Evolutionary conservation across 371 early-diverging fungal species (phyloP), one percentile per base, ranked within the genome.

Genomic region (Vairimorpha necatrix): DNA sequence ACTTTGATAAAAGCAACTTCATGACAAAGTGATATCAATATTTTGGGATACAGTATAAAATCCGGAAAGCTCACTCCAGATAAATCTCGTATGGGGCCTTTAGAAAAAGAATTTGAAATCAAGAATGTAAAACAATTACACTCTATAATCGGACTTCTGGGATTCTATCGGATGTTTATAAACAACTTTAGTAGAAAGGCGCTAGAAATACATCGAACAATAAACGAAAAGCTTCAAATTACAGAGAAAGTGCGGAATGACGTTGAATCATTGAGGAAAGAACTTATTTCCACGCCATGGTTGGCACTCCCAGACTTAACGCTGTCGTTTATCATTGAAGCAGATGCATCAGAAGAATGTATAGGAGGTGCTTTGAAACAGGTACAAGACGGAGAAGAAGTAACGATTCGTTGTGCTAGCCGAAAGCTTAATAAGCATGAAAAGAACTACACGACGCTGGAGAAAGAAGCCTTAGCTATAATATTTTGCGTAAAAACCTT

Each of bases 271-370:
- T n/a, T 50, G 50, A 72, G 30, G 22, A n/a, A 50, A 50, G 28
- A 62, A 42, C 28, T 70, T 30, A n/a, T 1, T 28, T 1, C 38
- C 28, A 20, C 20, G 34, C 3, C 24, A 16, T 11, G 11, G 0
- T 38, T 38, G 34, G 34, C 30, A 9, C 36, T 60, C 4, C 68
- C 80, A 62, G 54, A 72, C 30, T n/a, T 22, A 14, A 69, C 28
- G 4, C 30, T 67, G 16, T 16, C 42, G 11, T 11, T 42, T 42
- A 42, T 42, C 7, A 16, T 42, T 11, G 42, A 42, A 16, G 50
- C 72, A 39, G 74, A 68, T 32, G 74, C 79, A 2, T 73, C 75
- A 63, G 24, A 79, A 28, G 30, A 24, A 0, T 24, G 79, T 0
- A 33, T 74, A 74, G 73, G 74, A 0, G 75, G 48, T 1, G 38